A percentile compares a stretch with the other conserved stretches of the same genome.
Evolutionary conservation across 2,329 filamentous ascomycete genomes (phyloP).

Genomic region (Beauveria scarabaeidicola): DNA sequence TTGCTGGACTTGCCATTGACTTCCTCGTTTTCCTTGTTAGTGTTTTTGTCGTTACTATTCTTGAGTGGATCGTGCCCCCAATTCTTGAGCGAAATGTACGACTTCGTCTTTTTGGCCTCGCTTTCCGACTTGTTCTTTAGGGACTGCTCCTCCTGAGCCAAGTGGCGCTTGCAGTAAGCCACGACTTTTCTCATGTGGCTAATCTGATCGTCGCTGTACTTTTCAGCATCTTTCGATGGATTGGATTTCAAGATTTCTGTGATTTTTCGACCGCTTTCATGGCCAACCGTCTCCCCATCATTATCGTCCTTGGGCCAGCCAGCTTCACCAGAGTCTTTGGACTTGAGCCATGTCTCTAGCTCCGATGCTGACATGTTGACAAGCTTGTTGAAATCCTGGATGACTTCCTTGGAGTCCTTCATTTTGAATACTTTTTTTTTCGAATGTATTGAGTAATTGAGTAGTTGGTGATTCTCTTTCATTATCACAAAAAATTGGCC

Average conservation of each 20-base stretch:
- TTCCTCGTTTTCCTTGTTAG: background rate
- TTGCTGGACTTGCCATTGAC: background rate
- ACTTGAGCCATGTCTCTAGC: conserved; percentile 52
- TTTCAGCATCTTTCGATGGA: conserved; percentile 44
- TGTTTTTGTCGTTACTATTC: conserved; percentile 17
- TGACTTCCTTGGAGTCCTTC: conserved; percentile 23
- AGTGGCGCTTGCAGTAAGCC: conserved; percentile 56
- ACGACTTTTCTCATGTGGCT: conserved; percentile 56
- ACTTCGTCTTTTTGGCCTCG: conserved; percentile 40
- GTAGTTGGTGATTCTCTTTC: too few species aligned
- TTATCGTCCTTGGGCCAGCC: conserved; percentile 53
- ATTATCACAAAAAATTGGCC: too few species aligned
- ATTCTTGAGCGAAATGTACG: conserved; percentile 53
- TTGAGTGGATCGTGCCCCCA: conserved; percentile 50
- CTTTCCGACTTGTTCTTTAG: conserved; percentile 43
- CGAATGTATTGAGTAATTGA: background rate
- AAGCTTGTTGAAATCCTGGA: conserved; percentile 54
- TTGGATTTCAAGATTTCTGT: conserved; percentile 55
- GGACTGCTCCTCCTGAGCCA: conserved; percentile 53
- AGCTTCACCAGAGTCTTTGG: conserved; percentile 46
- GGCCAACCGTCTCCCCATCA: conserved; percentile 53
- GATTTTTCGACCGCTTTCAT: conserved; percentile 55
- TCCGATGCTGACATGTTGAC: conserved; percentile 58
- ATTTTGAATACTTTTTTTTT: conserved; percentile 9
- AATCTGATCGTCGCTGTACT: conserved; percentile 47